Evolutionary conservation across 495 filamentous ascomycete species (phyloP), one percentile per base, ranked within the genome.

Genomic region (Acidiella bohemica): DNA sequence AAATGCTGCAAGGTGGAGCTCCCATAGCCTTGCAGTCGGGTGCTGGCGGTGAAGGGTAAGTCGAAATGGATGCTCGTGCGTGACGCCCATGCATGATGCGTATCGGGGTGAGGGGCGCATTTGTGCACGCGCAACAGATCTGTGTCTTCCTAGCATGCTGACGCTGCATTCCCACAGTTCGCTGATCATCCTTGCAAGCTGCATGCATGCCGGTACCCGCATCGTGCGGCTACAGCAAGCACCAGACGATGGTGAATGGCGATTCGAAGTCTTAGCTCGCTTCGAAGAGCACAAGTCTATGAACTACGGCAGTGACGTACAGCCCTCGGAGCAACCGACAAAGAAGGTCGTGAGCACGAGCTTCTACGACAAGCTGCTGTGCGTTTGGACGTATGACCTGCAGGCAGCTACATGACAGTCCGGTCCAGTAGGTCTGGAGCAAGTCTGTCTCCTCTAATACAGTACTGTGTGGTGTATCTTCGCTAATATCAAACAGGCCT

Each of bases 211-310:
- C 1, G 90, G 90, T 11, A 71, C 71, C 18, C 68, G 76, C 42
- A 54, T 96, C 18, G 61, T 97, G 3, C 58, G 68, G 36, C 53
- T 87, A 21, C 54, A 39, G 10, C 50, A 54, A 29, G 51, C 31
- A 13, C 20, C 43, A 0, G 50, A 47, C 1, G 44, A 58, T 14
- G 63, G 58, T 0, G 47, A 60, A n/a, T 85, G 78, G 68, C 53
- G 53, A 12, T 78, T 86, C 49, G 61, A 70, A 34, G 67, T 88
- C 12, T 45, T 93, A 28, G 79, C 72, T 2, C 70, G 70, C 47
- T 90, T 90, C 53, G 81, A 81, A 41, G 83, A 86, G 57, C 84
- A 95, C 60, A 65, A 83, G 62, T 94, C 85, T 56, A 93, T 96
- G 88, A 90, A 88, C 52, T 97, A 97, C 59, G 88, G 78, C 11